Conservation (phyloP, 257 asterid species). For the Linaria vulgaris region DNA sequence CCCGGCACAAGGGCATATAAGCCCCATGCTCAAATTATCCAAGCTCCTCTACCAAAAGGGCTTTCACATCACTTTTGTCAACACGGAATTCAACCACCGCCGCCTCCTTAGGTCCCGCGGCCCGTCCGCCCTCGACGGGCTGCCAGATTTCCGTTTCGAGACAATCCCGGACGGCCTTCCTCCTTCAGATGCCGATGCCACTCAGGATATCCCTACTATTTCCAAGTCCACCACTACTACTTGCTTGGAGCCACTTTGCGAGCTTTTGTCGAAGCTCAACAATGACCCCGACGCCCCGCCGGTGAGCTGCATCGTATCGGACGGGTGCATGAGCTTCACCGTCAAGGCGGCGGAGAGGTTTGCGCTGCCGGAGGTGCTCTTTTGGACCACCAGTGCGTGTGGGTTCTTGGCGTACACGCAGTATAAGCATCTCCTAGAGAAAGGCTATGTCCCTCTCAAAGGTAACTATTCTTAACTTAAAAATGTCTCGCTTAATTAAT, state of each 20-base stretch:
- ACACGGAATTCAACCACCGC: conserved; percentile 44
- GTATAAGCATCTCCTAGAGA: conserved; percentile 19
- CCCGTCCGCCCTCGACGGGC: conserved; percentile 25
- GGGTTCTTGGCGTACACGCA: conserved; percentile 35
- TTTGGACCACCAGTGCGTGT: conserved; percentile 41
- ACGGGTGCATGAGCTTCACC: conserved; percentile 41
- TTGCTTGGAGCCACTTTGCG: conserved; percentile 37
- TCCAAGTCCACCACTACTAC: conserved; percentile 32
- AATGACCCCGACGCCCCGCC: conserved; percentile 30
- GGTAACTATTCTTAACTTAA: no score
- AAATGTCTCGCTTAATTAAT: no score
- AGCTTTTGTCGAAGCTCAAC: conserved; percentile 36
- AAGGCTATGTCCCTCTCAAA: conserved; percentile 41
- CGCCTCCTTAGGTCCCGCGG: conserved; percentile 38
- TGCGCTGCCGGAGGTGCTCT: conserved; percentile 40
- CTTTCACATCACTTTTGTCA: conserved; percentile 54
- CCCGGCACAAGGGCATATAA: conserved; percentile 63
- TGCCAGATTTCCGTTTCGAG: conserved; percentile 37
- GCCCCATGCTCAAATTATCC: conserved; percentile 58
- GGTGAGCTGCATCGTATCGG: conserved; percentile 44
- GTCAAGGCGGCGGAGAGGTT: conserved; percentile 41
- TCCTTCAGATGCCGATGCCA: conserved; percentile 16
- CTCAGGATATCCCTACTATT: conserved; percentile 30
- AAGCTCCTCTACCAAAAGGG: conserved; percentile 47
- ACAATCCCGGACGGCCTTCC: conserved; percentile 56